A percentile compares a stretch with the other conserved stretches of the same genome.
These are phyloP conservation scores for Rhodamnia rubescens DNA, from an alignment of 345 rosid genomes.

Conservation along the genomic window DNA sequence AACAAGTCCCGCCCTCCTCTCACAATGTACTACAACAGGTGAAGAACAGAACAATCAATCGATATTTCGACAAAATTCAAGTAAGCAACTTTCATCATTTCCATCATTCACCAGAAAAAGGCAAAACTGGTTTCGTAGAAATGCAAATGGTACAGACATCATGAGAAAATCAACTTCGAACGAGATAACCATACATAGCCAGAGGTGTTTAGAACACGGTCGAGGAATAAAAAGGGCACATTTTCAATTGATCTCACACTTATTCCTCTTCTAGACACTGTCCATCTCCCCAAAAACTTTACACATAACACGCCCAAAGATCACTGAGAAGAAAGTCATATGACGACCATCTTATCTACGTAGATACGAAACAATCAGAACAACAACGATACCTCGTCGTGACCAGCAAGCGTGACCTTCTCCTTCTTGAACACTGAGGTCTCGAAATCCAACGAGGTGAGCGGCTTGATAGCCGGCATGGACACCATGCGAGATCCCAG, in stretches of 20 bases:
- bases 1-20: slow-evolving; percentile 95
- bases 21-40: slow-evolving; percentile 59
- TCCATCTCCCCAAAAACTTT: neutral
- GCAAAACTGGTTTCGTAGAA: neutral
- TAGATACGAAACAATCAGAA: neutral
- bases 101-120: neutral
- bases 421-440: slow-evolving; percentile 78
- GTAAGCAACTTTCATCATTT: neutral
- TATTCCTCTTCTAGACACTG: neutral
- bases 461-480: slow-evolving; percentile 20
- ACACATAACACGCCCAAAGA: neutral
- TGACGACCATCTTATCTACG: neutral
- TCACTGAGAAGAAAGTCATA: neutral
- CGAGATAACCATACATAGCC: neutral
- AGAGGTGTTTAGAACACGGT: too few species aligned
- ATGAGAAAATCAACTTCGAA: neutral
- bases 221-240: neutral
- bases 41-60: neutral
- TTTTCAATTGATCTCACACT: neutral
- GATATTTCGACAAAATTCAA: neutral
- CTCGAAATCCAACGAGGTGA: slow-evolving; percentile 43
- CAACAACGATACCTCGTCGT: slow-evolving; percentile 43
- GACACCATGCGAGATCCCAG: slow-evolving; percentile 35
- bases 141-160: neutral
- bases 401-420: slow-evolving; percentile 64